Evolutionary conservation across 1,284 basidiomycete species (phyloP), one percentile per base, ranked within the genome.

Genomic region (Golubevia sp.): DNA sequence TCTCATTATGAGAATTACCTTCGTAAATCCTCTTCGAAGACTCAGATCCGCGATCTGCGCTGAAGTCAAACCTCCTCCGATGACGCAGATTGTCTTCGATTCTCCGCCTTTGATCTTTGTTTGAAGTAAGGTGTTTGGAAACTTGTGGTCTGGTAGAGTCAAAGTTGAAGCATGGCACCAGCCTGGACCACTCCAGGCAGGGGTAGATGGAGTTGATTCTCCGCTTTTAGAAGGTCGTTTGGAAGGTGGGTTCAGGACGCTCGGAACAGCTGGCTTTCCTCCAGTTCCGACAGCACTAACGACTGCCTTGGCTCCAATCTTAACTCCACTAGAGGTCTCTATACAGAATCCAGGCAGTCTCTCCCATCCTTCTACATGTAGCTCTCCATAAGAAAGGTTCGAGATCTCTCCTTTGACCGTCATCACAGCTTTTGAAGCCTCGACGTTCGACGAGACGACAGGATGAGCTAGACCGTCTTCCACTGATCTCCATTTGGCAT

Each of bases 41-140:
- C 77, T 76, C 2, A 82, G 70, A 25, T 84, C 75, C 34, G 71
- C 64, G 34, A 85, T 72, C 58, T 85, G 84, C 0, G 84, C 84
- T 3, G 83, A 84, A 2, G 84, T 84, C 21, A 85, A 73, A 0
- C 84, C 84, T 26, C 84, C 84, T 2, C 84, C 84, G 18, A 85
- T 70, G 3, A 84, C 72, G 8, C 84, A 62, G n/a, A 79, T 67
- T 0, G 64, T 70, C 0, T 67, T 71, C 21, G 6, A 8, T 4
- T 55, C 2, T 0, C 71, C 56, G 3, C 2, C 7, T 8, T 49
- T 15, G 0, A 74, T 61, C 21, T 55, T 27, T 11, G 3, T 30
- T 53, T 25, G 27, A 52, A 26, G 63, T 53, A 1, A 56, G 13
- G 63, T 23, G 0, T 63, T 49, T 0, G 76, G 76, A 11, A 63